Evolutionary conservation across 2,329 filamentous ascomycete species (phyloP).

Genomic region (Knoxdaviesia proteae): DNA sequence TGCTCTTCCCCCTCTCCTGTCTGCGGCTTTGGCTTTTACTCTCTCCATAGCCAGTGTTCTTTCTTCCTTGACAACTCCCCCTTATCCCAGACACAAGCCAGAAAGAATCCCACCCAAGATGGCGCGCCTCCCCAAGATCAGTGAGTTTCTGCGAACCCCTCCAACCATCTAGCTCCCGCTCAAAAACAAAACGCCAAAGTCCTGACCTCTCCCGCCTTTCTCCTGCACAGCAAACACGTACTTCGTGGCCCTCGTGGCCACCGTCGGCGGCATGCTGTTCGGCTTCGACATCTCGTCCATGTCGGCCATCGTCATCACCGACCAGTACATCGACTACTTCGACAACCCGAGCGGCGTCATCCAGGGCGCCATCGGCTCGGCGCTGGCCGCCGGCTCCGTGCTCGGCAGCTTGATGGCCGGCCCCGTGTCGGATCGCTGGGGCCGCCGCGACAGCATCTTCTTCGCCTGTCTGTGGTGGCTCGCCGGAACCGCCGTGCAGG

Average conservation of each 20-base stretch:
- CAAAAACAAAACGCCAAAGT: neutral
- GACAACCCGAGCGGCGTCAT: constrained; percentile 20
- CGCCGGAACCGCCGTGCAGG: constrained; percentile 7
- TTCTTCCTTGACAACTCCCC: too few species aligned
- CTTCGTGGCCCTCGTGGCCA: constrained; percentile 15
- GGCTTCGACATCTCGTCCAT: constrained; percentile 38
- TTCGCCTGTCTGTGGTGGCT: constrained; percentile 8
- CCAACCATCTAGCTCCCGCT: neutral
- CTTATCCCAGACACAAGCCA: too few species aligned
- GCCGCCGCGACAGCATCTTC: constrained; percentile 15
- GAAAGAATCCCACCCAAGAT: too few species aligned
- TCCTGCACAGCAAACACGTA: constrained; percentile 11
- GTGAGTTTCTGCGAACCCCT: neutral
- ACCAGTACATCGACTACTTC: constrained; percentile 31
- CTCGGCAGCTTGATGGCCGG: constrained; percentile 26
- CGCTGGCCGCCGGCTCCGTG: constrained; percentile 30
- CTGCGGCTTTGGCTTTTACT: too few species aligned
- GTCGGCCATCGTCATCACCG: constrained; percentile 31
- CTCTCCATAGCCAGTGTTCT: too few species aligned
- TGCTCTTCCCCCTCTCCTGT: too few species aligned
- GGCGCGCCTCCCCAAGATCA: constrained; percentile 2
- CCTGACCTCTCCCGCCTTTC: neutral
- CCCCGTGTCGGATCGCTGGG: constrained; percentile 24
- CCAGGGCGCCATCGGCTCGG: constrained; percentile 30
- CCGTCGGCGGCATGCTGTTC: constrained; percentile 23